These are phyloP conservation scores for Inga oerstediana DNA, from an alignment of 306 rosid species.

Conservation along the genomic window DNA sequence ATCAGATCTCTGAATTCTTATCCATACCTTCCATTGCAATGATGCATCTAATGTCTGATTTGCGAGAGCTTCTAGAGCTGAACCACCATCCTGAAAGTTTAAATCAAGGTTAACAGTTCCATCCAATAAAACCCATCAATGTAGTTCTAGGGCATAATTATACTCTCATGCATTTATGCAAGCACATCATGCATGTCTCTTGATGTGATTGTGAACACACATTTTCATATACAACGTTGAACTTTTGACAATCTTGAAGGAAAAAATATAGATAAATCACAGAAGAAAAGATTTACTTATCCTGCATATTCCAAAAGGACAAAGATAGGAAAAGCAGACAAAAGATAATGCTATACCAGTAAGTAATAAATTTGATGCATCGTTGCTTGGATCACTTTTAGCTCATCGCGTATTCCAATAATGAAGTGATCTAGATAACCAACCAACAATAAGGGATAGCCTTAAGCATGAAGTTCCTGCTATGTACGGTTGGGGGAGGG, in stretches of 20 bases:
- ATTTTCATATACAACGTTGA: not conserved
- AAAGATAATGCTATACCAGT: not conserved
- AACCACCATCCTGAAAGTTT: slow-evolving; percentile 54
- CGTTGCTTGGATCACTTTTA: too few relatives aligned
- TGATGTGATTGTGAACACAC: not conserved
- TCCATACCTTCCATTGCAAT: slow-evolving; percentile 59
- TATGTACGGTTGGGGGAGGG: not conserved
- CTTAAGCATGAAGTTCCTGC: not conserved
- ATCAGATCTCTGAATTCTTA: not conserved
- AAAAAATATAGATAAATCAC: not conserved
- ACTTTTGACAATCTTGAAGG: not conserved
- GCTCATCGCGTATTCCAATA: too few relatives aligned
- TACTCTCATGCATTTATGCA: not conserved
- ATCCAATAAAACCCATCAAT: not conserved
- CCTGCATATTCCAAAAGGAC: not conserved
- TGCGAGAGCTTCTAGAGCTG: slow-evolving; percentile 45
- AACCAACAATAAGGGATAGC: too few relatives aligned
- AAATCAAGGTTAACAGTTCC: not conserved
- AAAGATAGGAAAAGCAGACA: not conserved
- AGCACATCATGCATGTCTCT: not conserved
- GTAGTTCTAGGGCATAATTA: not conserved
- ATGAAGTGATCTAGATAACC: too few relatives aligned
- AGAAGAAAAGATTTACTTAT: not conserved
- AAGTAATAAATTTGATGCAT: not conserved
- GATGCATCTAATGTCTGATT: slow-evolving; percentile 48